Evolutionary conservation across 176 grass and related monocot species (phyloP).

Genomic region (Eleusine indica): DNA sequence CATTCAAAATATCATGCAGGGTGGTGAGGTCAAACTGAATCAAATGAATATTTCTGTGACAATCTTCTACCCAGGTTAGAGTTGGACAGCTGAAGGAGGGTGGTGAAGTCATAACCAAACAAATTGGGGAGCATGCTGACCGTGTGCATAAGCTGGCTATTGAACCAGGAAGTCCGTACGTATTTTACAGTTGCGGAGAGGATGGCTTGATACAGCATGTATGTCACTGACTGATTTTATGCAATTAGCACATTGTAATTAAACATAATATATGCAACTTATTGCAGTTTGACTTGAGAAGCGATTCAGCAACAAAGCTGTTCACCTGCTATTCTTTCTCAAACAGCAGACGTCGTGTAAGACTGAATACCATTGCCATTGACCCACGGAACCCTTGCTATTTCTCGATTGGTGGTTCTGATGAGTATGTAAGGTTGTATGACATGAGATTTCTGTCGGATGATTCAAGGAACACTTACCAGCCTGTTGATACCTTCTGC

Average conservation of each 20-base stretch:
- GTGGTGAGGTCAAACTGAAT: no score
- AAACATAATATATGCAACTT: conserved; percentile 16
- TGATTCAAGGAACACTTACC: conserved; percentile 46
- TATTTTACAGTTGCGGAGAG: conserved; percentile 88
- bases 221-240: conserved; percentile 42
- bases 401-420: conserved; percentile 73
- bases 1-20: background rate
- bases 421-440: conserved; percentile 81
- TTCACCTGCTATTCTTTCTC: conserved; percentile 72
- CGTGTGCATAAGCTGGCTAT: conserved; percentile 69
- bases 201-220: conserved; percentile 89
- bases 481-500: conserved; percentile 67
- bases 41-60: background rate
- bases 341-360: conserved; percentile 48
- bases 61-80: conserved; percentile 59
- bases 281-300: conserved; percentile 89
- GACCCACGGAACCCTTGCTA: conserved; percentile 63
- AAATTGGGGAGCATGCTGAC: conserved; percentile 58
- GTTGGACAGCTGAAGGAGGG: conserved; percentile 62
- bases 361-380: conserved; percentile 76
- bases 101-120: conserved; percentile 60
- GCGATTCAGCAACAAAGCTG: conserved; percentile 55
- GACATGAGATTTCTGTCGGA: conserved; percentile 54
- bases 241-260: background rate
- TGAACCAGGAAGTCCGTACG: conserved; percentile 70